Evolutionary conservation across 805 yeast species (phyloP).

Genomic region (Yarrowia sp.): DNA sequence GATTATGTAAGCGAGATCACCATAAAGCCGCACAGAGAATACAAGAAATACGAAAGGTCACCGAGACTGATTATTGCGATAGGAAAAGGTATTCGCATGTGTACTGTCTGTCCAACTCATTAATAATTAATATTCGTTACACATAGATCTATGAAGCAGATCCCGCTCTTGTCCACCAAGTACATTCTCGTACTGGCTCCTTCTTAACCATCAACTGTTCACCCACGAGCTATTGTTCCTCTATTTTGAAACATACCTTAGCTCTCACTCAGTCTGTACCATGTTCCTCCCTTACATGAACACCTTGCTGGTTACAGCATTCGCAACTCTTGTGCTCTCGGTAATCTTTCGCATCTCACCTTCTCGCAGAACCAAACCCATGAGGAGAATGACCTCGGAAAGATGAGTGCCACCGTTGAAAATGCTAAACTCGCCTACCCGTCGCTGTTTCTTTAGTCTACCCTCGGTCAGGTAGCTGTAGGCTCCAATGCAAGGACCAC

Average conservation of each 20-base stretch:
- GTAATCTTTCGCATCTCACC: slow-evolving; percentile 24
- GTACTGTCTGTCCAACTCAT: background rate
- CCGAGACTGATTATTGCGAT: too few species aligned
- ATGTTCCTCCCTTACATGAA: background rate
- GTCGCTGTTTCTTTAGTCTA: slow-evolving; percentile 5
- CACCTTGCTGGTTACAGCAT: background rate
- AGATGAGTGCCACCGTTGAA: slow-evolving; percentile 18
- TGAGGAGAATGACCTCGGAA: background rate
- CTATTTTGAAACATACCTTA: too few species aligned
- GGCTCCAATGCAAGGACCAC: slow-evolving; percentile 23
- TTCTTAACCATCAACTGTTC: too few species aligned
- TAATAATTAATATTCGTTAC: background rate
- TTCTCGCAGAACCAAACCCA: slow-evolving; percentile 17
- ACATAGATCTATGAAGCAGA: background rate
- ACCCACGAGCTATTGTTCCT: too few species aligned
- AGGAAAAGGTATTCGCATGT: too few species aligned
- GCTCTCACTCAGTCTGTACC: background rate
- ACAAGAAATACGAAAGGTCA: too few species aligned
- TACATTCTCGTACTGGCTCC: too few species aligned
- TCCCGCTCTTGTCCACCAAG: too few species aligned
- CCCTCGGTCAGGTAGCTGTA: slow-evolving; percentile 18
- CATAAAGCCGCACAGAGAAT: too few species aligned
- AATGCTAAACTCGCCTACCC: slow-evolving; percentile 20
- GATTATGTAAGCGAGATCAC: background rate
- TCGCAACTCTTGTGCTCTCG: slow-evolving; percentile 1